Base-by-base conservation (phyloP, 2,329 filamentous ascomycete species). In the Penicillium sp. region DNA sequence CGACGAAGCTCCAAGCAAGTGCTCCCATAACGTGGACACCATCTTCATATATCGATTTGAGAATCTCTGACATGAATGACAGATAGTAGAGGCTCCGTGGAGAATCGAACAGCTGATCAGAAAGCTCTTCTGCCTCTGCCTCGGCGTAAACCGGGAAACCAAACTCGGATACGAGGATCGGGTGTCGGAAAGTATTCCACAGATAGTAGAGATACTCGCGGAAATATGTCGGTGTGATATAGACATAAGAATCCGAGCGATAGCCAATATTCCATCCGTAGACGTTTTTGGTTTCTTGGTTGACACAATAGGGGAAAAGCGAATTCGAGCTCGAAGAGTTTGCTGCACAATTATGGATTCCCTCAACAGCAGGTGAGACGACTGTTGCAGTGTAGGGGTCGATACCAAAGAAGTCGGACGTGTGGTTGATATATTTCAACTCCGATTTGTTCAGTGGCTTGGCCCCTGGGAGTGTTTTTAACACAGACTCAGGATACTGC, bases 231-330 rank as follows among this genome's bases (percentile, higher is more conserved):
- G 83, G 84, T 0, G 84, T 81, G 32, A 81, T 79, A 67, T 85
- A 84, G n/a, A 82, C 78, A 61, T 84, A 83, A 2, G 75, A 75
- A 32, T 82, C 72, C 2, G 81, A 83, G 11, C 76, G 73, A 56
- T 84, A 83, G 18, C 83, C 83, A 45, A 85, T 81, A 59, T 81
- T 73, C 83, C 83, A 86, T 2, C 82, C 82, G 29, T 77, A 77
- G 1, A 72, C 67, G 38, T 80, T 80, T 1, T 66, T 70, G 0
- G 71, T 78, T 10, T 74, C 75, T 53, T 81, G 76, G 1, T 74
- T 75, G 1, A 82, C 81, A 58, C 83, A 86, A 55, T 79, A 79
- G 0, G 83, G 83, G 18, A 75, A 79, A 8, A 78, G 70, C 0
- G 77, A 60, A 29, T 79, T 74, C 5, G 72, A 75, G 16, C 24